A percentile compares a stretch with the other conserved stretches of the same genome.
phyloP scores from a whole-genome alignment of 1,284 basidiomycete species.

The Entoloma clypeatum region DNA sequence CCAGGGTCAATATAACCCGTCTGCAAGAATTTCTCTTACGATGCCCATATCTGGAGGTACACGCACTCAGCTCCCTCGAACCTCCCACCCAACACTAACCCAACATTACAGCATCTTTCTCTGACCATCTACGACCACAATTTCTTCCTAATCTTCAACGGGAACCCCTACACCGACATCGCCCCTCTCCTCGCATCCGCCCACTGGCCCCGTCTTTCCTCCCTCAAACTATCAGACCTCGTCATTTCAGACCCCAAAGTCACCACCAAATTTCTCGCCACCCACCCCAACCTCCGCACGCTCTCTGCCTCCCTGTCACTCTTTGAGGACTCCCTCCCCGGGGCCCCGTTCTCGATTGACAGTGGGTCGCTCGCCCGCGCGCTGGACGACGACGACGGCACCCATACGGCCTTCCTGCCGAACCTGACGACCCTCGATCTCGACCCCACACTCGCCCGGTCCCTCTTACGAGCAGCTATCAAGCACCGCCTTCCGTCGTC shows the following conservation, averaged over 20 bases:
- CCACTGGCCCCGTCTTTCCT: constrained; percentile 10
- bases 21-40: constrained; percentile 13
- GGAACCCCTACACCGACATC: constrained; percentile 18
- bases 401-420: neutral
- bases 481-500: too few relatives aligned
- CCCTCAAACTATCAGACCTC: constrained; percentile 14
- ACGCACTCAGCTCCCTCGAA: neutral
- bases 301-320: constrained; percentile 12
- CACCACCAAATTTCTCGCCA: constrained; percentile 15
- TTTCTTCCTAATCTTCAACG: constrained; percentile 8
- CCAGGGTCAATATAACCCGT: constrained; percentile 11
- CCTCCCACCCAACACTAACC: neutral
- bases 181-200: constrained; percentile 11
- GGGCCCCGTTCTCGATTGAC: neutral
- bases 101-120: constrained; percentile 3
- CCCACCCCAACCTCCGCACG: constrained; percentile 10
- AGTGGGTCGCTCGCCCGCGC: too few relatives aligned
- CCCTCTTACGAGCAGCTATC: constrained; percentile 8
- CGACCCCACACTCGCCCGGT: constrained; percentile 5
- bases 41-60: constrained; percentile 17
- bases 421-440: neutral
- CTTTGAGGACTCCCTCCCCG: neutral
- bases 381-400: too few relatives aligned
- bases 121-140: constrained; percentile 12
- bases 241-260: constrained; percentile 8